Base-by-base conservation (phyloP, 2,329 filamentous ascomycete species). In the Pezicula rhizophila region DNA sequence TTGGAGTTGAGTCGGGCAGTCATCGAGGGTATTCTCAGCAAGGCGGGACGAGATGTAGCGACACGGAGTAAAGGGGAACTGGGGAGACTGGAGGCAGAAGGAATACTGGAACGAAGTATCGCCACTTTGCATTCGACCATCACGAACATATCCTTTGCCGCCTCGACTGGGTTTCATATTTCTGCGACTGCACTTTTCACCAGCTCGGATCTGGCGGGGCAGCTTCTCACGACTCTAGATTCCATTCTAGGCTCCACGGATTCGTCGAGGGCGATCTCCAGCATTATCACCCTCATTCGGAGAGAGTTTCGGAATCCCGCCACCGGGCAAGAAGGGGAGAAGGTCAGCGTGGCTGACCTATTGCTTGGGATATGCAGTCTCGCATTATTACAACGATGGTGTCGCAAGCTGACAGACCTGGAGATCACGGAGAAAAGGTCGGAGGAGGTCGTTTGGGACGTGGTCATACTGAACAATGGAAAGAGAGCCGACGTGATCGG, bases 181-280 rank as follows among this genome's bases (percentile, higher is more conserved):
- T 80, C 79, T 1, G 72, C 73, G 8, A 75, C 78, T 1, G 74
- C 78, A 4, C 64, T 82, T 14, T 74, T 74, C 15, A 70, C 74
- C 12, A 73, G 72, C 5, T 80, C 78, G 7, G 75, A 81, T 45
- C 63, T 79, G 5, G 79, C 79, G 0, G 78, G 82, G 51, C 66
- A 82, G 28, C 65, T 82, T 0, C 67, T 85, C 8, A 74, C 74
- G 2, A 76, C 77, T 1, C 67, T 86, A 18, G 82, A 86, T 59
- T 77, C 81, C 53, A 76, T 85, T 35, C 77, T 85, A 25, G 82
- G 82, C 12, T 82, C 79, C 2, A 85, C 82, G n/a, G 82, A 86
- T 61, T 84, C 81, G 2, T 85, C 82, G 2, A 70, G 81, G 37
- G 82, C 82, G 10, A 82, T 85, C 50, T 79, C 81, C 2, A 82